phyloP scores from a whole-genome alignment of 768 basidiomycete species.

The Mycena vitilis region DNA sequence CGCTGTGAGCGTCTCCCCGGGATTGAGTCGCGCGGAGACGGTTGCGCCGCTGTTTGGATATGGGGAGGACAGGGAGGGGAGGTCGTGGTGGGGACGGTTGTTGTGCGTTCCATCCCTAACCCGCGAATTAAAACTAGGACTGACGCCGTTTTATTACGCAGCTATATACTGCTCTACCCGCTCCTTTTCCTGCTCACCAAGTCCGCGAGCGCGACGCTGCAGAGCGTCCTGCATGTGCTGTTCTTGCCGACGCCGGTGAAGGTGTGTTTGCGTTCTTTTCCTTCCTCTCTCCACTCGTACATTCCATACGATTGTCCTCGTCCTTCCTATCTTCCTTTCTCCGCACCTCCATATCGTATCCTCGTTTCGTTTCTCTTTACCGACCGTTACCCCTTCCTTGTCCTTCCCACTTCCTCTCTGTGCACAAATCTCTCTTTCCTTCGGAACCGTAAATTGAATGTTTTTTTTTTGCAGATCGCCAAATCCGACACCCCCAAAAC shows the following conservation, averaged over 20 bases:
- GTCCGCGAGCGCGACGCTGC: neutral
- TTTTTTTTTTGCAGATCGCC: too few relatives aligned
- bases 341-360: too few relatives aligned
- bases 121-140: neutral
- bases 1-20: conserved; percentile 78
- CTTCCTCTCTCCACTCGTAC: neutral
- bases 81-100: neutral
- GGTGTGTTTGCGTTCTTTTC: neutral
- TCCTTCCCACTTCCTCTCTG: too few relatives aligned
- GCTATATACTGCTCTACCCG: neutral
- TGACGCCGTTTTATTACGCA: neutral
- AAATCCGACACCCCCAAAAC: neutral
- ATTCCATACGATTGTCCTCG: too few relatives aligned
- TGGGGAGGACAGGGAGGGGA: too few relatives aligned
- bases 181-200: neutral
- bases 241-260: conserved; percentile 2
- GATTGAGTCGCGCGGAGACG: conserved; percentile 78
- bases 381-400: too few relatives aligned
- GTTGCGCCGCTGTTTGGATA: conserved; percentile 60
- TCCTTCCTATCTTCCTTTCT: too few relatives aligned
- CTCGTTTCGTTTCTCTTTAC: too few relatives aligned
- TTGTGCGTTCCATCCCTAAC: conserved; percentile 21
- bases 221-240: conserved; percentile 15
- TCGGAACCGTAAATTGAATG: too few relatives aligned
- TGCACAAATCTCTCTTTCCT: too few relatives aligned